A percentile compares a stretch with the other conserved stretches of the same genome.
Conservation (phyloP, 768 basidiomycete species). For the Trametes cinnabarina region DNA sequence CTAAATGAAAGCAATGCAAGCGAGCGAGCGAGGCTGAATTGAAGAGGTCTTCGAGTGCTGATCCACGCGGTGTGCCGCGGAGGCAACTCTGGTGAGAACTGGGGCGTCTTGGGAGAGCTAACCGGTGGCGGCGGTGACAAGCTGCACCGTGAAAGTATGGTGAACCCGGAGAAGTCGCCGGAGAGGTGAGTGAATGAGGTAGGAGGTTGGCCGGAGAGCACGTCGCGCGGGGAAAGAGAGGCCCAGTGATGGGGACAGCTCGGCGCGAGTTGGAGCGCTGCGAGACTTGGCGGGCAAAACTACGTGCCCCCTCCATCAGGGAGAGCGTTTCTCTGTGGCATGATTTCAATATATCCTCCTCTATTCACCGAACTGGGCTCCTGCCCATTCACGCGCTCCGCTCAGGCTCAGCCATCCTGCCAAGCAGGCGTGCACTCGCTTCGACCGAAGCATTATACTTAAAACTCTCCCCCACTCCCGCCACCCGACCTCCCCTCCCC, state of each 20-base stretch:
- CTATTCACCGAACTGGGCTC: neutral
- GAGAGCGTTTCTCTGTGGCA: neutral
- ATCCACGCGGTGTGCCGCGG: neutral
- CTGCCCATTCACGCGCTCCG: slow-evolving; percentile 10
- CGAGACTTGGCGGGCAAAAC: neutral
- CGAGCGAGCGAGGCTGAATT: neutral
- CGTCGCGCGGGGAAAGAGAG: neutral
- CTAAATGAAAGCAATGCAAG: neutral
- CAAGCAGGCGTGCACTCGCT: neutral
- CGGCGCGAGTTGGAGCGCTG: neutral
- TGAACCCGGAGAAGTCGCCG: neutral
- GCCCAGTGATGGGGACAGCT: neutral
- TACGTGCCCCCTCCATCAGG: neutral
- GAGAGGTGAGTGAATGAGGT: neutral
- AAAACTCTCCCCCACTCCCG: slow-evolving; percentile 55
- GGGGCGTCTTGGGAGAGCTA: neutral
- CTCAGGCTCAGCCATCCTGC: slow-evolving; percentile 34
- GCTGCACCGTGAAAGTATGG: neutral
- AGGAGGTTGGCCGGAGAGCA: neutral
- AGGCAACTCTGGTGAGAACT: neutral
- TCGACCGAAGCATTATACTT: slow-evolving; percentile 52
- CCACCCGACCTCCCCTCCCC: neutral
- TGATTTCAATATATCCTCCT: neutral
- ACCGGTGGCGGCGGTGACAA: neutral
- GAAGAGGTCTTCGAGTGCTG: neutral